phyloP scores from a whole-genome alignment of 441 rosid species.

The Biscutella laevigata region DNA sequence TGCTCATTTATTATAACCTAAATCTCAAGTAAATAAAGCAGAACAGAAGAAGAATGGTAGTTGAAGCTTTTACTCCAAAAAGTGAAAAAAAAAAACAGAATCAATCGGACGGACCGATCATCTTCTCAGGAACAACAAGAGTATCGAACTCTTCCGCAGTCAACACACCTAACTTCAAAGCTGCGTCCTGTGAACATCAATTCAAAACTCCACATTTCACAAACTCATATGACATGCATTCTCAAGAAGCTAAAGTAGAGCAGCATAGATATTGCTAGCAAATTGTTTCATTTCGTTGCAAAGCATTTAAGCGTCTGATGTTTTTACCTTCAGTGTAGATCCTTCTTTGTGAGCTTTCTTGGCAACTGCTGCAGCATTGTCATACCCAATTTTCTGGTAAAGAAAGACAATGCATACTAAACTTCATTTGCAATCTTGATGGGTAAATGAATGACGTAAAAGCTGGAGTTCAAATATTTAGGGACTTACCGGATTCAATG shows the following conservation, averaged over 20 bases:
- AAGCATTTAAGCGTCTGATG: slow-evolving; percentile 4
- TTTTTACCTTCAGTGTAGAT: slow-evolving; percentile 69
- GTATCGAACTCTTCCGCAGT: slow-evolving; percentile 71
- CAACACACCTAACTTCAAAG: slow-evolving; percentile 67
- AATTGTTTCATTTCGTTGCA: not conserved
- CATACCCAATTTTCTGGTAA: slow-evolving; percentile 90
- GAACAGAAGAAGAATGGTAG: slow-evolving; percentile 1
- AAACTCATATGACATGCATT: no score
- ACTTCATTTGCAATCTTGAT: not conserved
- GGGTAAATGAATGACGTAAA: slow-evolving; percentile 3
- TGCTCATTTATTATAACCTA: slow-evolving; percentile 6
- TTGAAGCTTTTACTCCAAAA: slow-evolving; percentile 3
- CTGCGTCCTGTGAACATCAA: slow-evolving; percentile 30
- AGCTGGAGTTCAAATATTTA: not conserved
- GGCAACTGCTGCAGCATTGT: slow-evolving; percentile 97
- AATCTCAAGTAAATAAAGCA: not conserved
- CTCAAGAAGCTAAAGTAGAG: not conserved
- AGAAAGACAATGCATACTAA: no score
- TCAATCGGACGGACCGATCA: slow-evolving; percentile 84
- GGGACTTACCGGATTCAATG: slow-evolving; percentile 86
- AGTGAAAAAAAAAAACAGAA: no score
- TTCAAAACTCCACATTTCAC: no score
- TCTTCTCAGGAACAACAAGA: slow-evolving; percentile 91
- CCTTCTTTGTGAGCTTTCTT: slow-evolving; percentile 97
- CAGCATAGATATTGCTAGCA: not conserved